These are phyloP conservation scores for Ogataea nitratoaversa DNA, from an alignment of 805 yeast species.

Conservation along the genomic window DNA sequence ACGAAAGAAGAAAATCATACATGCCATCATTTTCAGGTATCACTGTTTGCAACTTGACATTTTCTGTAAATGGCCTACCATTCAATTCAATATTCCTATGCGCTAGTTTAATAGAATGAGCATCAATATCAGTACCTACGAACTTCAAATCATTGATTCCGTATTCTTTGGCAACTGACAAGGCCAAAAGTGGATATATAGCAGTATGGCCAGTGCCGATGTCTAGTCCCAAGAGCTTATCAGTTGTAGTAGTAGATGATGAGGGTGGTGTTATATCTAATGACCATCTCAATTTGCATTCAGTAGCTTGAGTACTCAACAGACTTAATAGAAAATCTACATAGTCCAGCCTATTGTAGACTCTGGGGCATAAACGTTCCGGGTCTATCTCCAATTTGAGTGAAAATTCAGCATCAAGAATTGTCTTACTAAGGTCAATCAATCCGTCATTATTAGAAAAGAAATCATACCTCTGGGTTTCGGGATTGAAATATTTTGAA, in stretches of 20 bases:
- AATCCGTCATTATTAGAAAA: conserved; percentile 22
- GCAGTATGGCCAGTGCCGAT: conserved; percentile 49
- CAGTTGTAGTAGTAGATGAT: neutral
- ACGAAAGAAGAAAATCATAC: neutral
- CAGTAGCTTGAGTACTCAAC: conserved; percentile 1
- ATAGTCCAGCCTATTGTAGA: conserved; percentile 29
- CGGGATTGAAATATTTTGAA: conserved; percentile 7
- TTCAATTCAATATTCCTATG: conserved; percentile 26
- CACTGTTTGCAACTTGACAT: neutral
- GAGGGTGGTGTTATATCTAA: neutral
- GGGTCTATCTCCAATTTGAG: conserved; percentile 14
- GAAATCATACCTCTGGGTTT: conserved; percentile 12
- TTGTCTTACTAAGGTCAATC: conserved; percentile 17
- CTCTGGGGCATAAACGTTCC: conserved; percentile 29
- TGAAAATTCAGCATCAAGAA: conserved; percentile 14
- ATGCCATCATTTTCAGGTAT: conserved; percentile 15
- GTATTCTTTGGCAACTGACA: conserved; percentile 11
- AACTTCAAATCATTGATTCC: conserved; percentile 23
- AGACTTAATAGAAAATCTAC: conserved; percentile 18
- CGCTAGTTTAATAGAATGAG: conserved; percentile 30
- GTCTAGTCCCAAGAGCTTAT: conserved; percentile 33
- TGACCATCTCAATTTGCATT: neutral
- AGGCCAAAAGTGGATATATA: conserved; percentile 42
- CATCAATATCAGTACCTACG: conserved; percentile 41
- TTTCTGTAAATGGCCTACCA: neutral